Evolutionary conservation across 2,329 filamentous ascomycete genomes (phyloP), one percentile per base, ranked within the genome.

Genomic region (Scedosporium dehoogii): DNA sequence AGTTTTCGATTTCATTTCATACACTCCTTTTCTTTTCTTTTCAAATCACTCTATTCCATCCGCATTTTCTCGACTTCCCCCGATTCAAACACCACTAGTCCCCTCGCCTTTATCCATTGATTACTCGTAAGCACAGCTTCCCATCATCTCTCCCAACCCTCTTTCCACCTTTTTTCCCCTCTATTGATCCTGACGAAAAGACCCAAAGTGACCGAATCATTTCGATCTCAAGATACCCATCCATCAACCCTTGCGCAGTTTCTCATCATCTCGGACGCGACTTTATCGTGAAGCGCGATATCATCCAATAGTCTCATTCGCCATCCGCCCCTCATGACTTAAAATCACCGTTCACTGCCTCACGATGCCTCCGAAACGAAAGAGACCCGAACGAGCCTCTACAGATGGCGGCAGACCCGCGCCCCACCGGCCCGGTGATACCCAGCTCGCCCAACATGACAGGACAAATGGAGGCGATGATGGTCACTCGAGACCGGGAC

Each of bases 391-490:
- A 58, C 76, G 82, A 66, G 73, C 73, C 60, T 74, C 75, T 64
- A 73, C 74, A 65, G 82, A 85, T 63, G 77, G 75, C 62, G 74
- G 74, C 65, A 78, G 85, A 64, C 84, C 85, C 21, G 81, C 85
- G 59, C 85, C 86, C 60, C 84, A 88, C 73, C 82, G 84, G 41
- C 85, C 85, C 57, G 79, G 77, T 60, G 81, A 86, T 67, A 80
- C 80, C 6, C 69, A 73, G 46, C 69, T 85, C 62, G 82, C 76
- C 53, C 83, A 85, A 65, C 82, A 86, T 71, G 85, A 87, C 62
- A 74, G 81, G 73, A 23, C 51, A 23, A 23, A 55, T 14, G 79
- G 81, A 66, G 78, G 82, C 69, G 75, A 75, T 46, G 73, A 75
- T 66, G 76, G 76, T 58, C 73, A 61, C 59, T 23, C 21, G 33